Evolutionary conservation across 2,329 filamentous ascomycete species (phyloP).

Genomic region (Apiospora saccharicola): DNA sequence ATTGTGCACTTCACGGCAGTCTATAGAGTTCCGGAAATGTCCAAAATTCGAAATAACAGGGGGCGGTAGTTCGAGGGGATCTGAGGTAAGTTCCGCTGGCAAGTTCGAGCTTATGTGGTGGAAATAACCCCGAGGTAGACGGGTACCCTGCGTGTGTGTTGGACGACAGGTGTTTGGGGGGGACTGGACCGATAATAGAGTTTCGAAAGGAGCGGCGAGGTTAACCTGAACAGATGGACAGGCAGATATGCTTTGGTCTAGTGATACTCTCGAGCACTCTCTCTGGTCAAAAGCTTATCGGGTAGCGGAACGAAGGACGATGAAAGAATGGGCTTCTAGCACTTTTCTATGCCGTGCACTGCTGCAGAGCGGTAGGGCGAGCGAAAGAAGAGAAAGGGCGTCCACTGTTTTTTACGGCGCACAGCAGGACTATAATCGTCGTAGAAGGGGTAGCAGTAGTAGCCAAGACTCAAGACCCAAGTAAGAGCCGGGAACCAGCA

Average conservation of each 20-base stretch:
- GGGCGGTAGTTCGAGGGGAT: neutral
- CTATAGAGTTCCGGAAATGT: slow-evolving; percentile 17
- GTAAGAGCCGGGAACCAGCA: slow-evolving; percentile 7
- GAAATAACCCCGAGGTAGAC: slow-evolving; percentile 7
- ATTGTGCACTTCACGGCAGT: neutral
- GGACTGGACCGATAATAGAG: slow-evolving; percentile 23
- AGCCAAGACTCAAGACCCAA: neutral
- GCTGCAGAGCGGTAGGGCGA: neutral
- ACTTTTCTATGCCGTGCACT: slow-evolving; percentile 24
- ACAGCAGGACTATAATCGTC: slow-evolving; percentile 7
- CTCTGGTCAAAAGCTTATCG: slow-evolving; percentile 23
- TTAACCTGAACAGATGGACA: slow-evolving; percentile 12
- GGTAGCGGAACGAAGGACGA: slow-evolving; percentile 20
- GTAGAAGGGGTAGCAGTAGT: neutral
- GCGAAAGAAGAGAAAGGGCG: slow-evolving; percentile 4
- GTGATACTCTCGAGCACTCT: slow-evolving; percentile 21
- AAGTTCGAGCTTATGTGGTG: slow-evolving; percentile 16
- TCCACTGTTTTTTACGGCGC: slow-evolving; percentile 11
- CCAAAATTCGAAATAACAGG: slow-evolving; percentile 16
- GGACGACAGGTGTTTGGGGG: slow-evolving; percentile 6
- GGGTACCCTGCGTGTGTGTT: slow-evolving; percentile 4
- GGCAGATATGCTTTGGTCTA: slow-evolving; percentile 25
- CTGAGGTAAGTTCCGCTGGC: slow-evolving; percentile 22
- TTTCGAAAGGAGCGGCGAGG: slow-evolving; percentile 25
- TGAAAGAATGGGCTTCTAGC: slow-evolving; percentile 22